phyloP scores from a whole-genome alignment of 768 basidiomycete genomes.

The Xerocomus spinulosus region DNA sequence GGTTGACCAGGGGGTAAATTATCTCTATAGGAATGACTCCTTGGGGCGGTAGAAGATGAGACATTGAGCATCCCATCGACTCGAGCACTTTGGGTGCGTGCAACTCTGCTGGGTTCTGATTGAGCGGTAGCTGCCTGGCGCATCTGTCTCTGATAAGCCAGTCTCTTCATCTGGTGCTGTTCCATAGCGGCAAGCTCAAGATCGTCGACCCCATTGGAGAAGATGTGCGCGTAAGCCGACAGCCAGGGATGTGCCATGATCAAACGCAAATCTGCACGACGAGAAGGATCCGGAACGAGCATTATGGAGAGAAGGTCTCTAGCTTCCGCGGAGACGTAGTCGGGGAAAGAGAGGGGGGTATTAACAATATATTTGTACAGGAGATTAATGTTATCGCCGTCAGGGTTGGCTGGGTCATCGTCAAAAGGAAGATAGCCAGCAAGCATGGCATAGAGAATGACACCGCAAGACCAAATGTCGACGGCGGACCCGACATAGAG shows the following conservation, averaged over 20 bases:
- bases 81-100: slow-evolving; percentile 53
- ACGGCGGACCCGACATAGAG: slow-evolving; percentile 96
- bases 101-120: slow-evolving; percentile 28
- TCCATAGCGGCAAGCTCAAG: slow-evolving; percentile 79
- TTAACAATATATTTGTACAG: slow-evolving; percentile 98
- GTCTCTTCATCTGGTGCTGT: slow-evolving; percentile 77
- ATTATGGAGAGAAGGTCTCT: slow-evolving; percentile 82
- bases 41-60: slow-evolving; percentile 32
- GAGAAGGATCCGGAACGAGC: slow-evolving; percentile 89
- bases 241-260: slow-evolving; percentile 94
- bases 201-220: slow-evolving; percentile 69
- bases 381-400: slow-evolving; percentile 98
- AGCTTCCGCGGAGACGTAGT: slow-evolving; percentile 82
- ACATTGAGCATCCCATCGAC: slow-evolving; percentile 41
- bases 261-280: slow-evolving; percentile 65
- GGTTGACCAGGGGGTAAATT: slow-evolving; percentile 46
- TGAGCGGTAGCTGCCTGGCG: slow-evolving; percentile 42
- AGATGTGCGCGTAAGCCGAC: slow-evolving; percentile 41
- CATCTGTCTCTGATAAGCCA: slow-evolving; percentile 81
- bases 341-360: slow-evolving; percentile 95
- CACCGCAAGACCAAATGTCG: slow-evolving; percentile 96
- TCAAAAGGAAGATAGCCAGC: slow-evolving; percentile 98
- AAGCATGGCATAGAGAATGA: slow-evolving; percentile 95
- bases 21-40: slow-evolving; percentile 46
- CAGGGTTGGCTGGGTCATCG: slow-evolving; percentile 97